These are phyloP conservation scores for Porcisia hertigi DNA, from an alignment of 208 protist genomes.

Conservation along the genomic window DNA sequence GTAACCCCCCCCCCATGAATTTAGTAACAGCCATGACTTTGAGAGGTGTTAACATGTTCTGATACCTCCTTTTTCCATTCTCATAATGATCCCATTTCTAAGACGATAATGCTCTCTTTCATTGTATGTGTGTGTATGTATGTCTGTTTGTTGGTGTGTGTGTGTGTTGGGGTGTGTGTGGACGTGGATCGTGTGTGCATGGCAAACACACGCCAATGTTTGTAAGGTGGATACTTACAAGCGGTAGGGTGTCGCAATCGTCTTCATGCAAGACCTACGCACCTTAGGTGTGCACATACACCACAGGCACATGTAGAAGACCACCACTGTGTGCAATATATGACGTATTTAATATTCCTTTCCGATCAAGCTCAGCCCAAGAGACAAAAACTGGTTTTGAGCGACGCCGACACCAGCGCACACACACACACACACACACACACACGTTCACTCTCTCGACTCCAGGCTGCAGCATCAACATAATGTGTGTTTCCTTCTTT, in stretches of 20 bases:
- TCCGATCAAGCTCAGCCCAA: background rate
- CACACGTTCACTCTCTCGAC: background rate
- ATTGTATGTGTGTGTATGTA: background rate
- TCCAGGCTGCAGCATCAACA: background rate
- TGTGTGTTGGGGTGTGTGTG: background rate
- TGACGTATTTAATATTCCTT: background rate
- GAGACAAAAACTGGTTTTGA: background rate
- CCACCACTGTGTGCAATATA: background rate
- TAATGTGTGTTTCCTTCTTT: background rate
- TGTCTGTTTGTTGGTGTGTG: background rate
- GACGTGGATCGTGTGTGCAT: background rate
- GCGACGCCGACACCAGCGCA: background rate
- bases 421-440: background rate
- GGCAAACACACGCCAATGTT: background rate
- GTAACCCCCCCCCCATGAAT: background rate
- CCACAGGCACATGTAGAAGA: too few relatives aligned
- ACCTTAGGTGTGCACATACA: background rate
- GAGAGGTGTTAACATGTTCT: background rate
- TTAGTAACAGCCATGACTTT: background rate
- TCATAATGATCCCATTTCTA: background rate
- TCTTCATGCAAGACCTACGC: background rate
- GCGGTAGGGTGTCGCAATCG: background rate
- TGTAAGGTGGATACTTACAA: background rate
- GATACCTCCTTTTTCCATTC: slow-evolving; percentile 10
- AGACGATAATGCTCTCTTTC: background rate